Base-by-base conservation (phyloP, 2,329 filamentous ascomycete genomes). In the Cercospora sp. region DNA sequence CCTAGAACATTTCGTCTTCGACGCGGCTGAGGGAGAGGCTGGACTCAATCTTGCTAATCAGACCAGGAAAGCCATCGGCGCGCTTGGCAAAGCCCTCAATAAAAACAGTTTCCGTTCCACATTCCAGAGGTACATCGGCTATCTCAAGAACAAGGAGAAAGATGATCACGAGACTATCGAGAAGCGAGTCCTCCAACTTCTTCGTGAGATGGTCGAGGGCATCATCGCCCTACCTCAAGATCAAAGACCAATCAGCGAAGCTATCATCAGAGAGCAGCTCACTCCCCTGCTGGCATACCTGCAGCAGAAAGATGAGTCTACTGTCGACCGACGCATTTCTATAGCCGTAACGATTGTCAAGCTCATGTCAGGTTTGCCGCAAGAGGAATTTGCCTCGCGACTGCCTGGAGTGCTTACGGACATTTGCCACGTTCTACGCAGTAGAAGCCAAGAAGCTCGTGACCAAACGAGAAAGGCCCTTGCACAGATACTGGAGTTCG, bases 251-350 rank as follows among this genome's bases (percentile, higher is more conserved):
- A 70, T 71, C 26, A 76, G 70, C 9, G 65, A 72, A 26, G 63
- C 71, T 72, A 83, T 98, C 63, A 86, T 87, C 48, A 87, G 87
- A 20, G 89, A 89, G 69, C 91, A 97, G 74, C 81, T 97, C 42
- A 93, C 94, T 0, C 87, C 91, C 18, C 81, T 99, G 33, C 86
- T 90, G n/a, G 87, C 89, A 57, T 95, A 97, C 77, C 86, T 98
- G 30, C 94, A 97, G 74, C 90, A 96, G 75, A 98, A 97, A 79
- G 92, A 98, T 71, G 95, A 99, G 78, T 90, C 93, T 1, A 94
- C 93, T 60, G 94, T 99, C 79, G 97, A 94, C 81, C 87, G 95
- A 63, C 92, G 95, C 78, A 90, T 97, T 36, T 94, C 94, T 0
- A 91, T 97, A 5, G 94, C 93, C 28, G 87, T 97, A 39, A 93